Evolutionary conservation across 352 stramenopile species (phyloP), one percentile per base, ranked within the genome.

Genomic region (Globisporangium barbulae): DNA sequence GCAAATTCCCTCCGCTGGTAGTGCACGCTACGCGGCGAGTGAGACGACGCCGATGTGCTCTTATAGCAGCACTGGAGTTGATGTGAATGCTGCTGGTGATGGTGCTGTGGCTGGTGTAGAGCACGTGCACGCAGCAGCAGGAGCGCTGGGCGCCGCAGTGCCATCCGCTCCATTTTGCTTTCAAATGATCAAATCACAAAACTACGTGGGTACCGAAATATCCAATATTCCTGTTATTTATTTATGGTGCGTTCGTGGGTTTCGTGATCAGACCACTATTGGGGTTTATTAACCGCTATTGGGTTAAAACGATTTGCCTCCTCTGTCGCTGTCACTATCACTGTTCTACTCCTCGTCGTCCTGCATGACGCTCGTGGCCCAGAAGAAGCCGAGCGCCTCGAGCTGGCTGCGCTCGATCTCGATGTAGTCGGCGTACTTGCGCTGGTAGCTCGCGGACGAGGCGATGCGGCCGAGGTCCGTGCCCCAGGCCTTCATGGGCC

Each of bases 361-460:
- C 19, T 25, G 48, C 25, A 1, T 5, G 13, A 0, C 8, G 13
- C 70, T 13, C 21, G 53, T 35, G 2, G 73, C 76, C 78, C 78
- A 86, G 59, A 78, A 75, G 45, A 86, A 83, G 3, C 75, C 79
- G 2, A 89, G 63, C 15, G 56, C 64, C 58, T 89, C 72, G 2
- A 87, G 70, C 41, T 77, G 72, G 22, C 69, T 53, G 21, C 65
- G 67, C 59, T 87, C 78, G 35, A 83, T 88, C 47, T 78, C 71
- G 45, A 88, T 85, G 68, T 74, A 83, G 59, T 81, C 71, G 0
- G 69, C 69, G 30, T 76, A 84, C 30, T 66, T 61, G n/a, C 65
- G 56, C 17, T 68, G 74, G 49, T 63, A 61, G 31, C 52, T 48
- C 1, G 60, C n/a, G 28, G 71, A 69, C 9, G 61, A 61, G 17